Evolutionary conservation across 495 filamentous ascomycete species (phyloP).

Genomic region (Penicillium soppii): DNA sequence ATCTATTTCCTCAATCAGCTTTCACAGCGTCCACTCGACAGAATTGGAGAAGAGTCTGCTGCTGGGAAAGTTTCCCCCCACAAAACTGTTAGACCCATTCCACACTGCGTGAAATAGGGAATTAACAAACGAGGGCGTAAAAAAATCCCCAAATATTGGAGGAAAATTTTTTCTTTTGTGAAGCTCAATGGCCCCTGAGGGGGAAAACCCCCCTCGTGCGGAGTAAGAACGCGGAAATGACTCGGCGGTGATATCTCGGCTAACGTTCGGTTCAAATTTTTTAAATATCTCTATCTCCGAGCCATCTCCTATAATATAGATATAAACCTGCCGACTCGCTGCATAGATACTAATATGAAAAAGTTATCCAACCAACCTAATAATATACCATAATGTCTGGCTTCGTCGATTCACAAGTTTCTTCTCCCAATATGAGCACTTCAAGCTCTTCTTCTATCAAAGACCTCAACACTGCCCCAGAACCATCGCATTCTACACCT

Average conservation of each 20-base stretch:
- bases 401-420: not conserved
- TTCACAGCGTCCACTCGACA: too few relatives aligned
- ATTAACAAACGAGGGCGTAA: too few relatives aligned
- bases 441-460: not conserved
- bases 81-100: too few relatives aligned
- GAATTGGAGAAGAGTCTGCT: too few relatives aligned
- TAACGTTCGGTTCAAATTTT: not conserved
- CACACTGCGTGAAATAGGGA: too few relatives aligned
- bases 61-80: too few relatives aligned
- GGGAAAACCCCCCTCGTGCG: not conserved
- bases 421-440: not conserved
- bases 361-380: not conserved
- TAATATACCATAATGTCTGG: not conserved
- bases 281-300: not conserved
- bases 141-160: too few relatives aligned
- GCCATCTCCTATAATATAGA: not conserved
- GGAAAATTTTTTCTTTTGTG: too few relatives aligned
- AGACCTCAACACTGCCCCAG: not conserved
- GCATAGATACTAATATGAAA: not conserved
- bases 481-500: not conserved
- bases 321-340: not conserved
- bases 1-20: too few relatives aligned
- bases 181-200: not conserved
- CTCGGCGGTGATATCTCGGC: slow-evolving; percentile 5
- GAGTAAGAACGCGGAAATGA: not conserved